Evolutionary conservation across 345 rosid species (phyloP), one percentile per base, ranked within the genome.

Genomic region (Linum usitatissimum): DNA sequence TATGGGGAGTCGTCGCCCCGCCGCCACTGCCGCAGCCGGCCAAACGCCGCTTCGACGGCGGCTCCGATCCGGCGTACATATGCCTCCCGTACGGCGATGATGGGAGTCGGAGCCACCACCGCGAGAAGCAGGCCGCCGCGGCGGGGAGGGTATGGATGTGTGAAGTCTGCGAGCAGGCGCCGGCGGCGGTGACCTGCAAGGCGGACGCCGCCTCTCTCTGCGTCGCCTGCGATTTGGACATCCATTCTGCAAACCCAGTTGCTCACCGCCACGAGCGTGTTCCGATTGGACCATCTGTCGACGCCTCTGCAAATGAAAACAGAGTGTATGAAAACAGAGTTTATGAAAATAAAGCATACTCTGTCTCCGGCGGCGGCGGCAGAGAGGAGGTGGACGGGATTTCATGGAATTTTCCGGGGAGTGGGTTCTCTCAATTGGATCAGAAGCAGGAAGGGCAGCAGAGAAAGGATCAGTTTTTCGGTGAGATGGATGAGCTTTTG

Each of bases 191-290:
- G 12, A 69, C 77, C 2, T 79, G 83, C 67, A 72, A 67, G 62
- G 80, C 83, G 10, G 83, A 79, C 10, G 80, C 80, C 7, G 83
- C 83, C 6, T 67, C 59, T 19, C 78, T 79, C 4, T 79, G 83
- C 61, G 57, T 68, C 54, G 40, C 73, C 2, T 79, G 80, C 53
- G 83, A 79, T 49, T 56, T 70, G 6, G 83, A 79, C 53, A 70
- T 76, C 68, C 83, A 79, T 74, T 53, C 83, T 3, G 80, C 80
- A 19, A 74, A 79, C 66, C 80, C 78, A 9, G 80, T 76, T 7
- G 72, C 83, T 9, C 60, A 68, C 38, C 78, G 83, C 53, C 80
- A 79, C 51, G 77, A 74, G 56, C 73, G 78, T 2, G 66, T 76
- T 38, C 77, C 80, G 0, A 55, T 79, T 12, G 78, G 70, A 66